A percentile compares a stretch with the other conserved stretches of the same genome.
Conservation (phyloP, 768 basidiomycete species). For the Pleurotus ostreatus region DNA sequence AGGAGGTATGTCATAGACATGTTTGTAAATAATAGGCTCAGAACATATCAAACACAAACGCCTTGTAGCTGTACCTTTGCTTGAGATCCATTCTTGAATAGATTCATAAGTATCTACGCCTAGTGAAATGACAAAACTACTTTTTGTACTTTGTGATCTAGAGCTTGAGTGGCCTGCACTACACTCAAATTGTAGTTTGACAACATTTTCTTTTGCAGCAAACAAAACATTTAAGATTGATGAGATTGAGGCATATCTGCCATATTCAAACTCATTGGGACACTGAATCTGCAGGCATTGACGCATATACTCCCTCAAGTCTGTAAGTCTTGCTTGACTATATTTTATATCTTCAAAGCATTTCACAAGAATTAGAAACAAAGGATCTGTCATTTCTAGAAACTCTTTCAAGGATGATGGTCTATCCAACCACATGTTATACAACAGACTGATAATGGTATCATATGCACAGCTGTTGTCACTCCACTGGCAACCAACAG, state of each 20-base stretch:
- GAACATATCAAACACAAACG: background rate
- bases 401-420: constrained; percentile 1
- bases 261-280: background rate
- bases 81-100: background rate
- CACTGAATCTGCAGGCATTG: background rate
- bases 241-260: background rate
- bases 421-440: constrained; percentile 15
- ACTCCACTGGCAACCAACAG: constrained; percentile 16
- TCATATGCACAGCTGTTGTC: constrained; percentile 30
- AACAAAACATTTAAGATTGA: background rate
- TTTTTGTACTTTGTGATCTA: too few species aligned
- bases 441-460: constrained; percentile 17
- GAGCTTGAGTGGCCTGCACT: background rate
- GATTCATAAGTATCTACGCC: background rate
- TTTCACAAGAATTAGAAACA: background rate
- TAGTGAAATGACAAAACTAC: too few species aligned
- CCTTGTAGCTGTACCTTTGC: background rate
- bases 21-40: background rate
- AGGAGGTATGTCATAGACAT: background rate
- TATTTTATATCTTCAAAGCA: background rate
- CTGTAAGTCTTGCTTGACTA: background rate
- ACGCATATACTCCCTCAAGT: background rate
- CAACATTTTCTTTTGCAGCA: background rate
- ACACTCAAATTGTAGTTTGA: background rate
- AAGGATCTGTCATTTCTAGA: background rate